Evolutionary conservation across 2,329 filamentous ascomycete species (phyloP), one percentile per base, ranked within the genome.

Genomic region (Ascochyta pisi): DNA sequence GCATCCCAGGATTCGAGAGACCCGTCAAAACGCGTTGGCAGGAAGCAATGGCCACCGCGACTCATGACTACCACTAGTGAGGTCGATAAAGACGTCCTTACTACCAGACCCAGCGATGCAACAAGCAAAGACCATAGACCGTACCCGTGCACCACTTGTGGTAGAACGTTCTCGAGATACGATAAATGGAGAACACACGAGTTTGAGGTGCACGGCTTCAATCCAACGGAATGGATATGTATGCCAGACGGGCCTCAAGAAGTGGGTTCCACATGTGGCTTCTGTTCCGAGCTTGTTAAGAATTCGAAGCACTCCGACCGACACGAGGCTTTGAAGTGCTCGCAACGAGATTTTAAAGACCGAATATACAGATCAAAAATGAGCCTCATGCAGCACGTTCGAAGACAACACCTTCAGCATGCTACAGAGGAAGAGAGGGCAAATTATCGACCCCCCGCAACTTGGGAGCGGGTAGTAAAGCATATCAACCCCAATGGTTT

Each of bases 401-500:
- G 16, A n/a, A 16, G 16, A 12, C 9, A 16, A 6, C 35, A 38
- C 15, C 35, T 38, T 19, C 35, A 5, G 12, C n/a, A 38, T 19
- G 35, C 35, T 10, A 22, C 35, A 16, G 15, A 22, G 15, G 9
- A 22, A 19, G 12, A 6, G 4, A 38, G 5, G n/a, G 7, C 9
- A 5, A 16, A 4, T 4, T 38, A 22, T 40, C 38, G 6, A 26
- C 22, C 16, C 15, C 38, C 12, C 15, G 38, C 38, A 40, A 4
- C 19, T 7, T 40, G 38, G 38, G 23, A 26, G 12, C 38, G 15
- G 22, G 23, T 5, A 3, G 22, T 26, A 10, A n/a, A 26, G 3
- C 6, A 42, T 3, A 23, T 35, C 9, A 48, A 51, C 15, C 56
- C 49, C 27, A 43, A 57, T 2, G 52, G 61, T 3, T 22, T 55